Percentiles rank a stretch among this genome's conserved stretches.
Conservation (phyloP, 495 filamentous ascomycete genomes). For the Penicillium paradoxum region DNA sequence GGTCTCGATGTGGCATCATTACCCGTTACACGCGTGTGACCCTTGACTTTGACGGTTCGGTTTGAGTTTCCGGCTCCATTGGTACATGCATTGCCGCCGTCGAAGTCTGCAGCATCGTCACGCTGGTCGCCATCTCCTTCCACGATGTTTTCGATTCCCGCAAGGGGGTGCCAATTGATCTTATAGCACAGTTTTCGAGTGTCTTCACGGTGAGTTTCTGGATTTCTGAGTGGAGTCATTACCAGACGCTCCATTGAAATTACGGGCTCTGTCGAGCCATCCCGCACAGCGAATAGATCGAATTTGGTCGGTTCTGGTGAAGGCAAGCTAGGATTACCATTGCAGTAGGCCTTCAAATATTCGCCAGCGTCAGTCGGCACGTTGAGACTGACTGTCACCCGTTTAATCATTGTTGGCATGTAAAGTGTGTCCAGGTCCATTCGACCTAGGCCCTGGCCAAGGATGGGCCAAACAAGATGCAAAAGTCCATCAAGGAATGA, state of each 20-base stretch:
- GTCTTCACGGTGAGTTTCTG: constrained; percentile 8
- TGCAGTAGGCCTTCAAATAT: constrained; percentile 30
- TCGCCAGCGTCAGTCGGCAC: constrained; percentile 24
- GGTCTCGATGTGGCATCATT: neutral
- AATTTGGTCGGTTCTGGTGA: constrained; percentile 30
- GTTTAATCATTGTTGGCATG: constrained; percentile 40
- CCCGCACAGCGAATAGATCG: constrained; percentile 27
- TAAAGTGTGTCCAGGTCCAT: constrained; percentile 36
- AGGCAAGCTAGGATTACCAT: constrained; percentile 20
- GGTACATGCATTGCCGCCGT: neutral
- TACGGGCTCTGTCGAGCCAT: constrained; percentile 19
- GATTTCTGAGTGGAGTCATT: constrained; percentile 31
- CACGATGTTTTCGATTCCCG: neutral
- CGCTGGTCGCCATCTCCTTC: constrained; percentile 1
- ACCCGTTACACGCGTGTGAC: constrained; percentile 7
- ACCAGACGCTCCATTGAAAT: constrained; percentile 29
- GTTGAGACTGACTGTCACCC: constrained; percentile 20
- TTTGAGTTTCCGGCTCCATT: neutral
- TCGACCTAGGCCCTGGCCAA: constrained; percentile 39
- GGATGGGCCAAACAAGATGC: constrained; percentile 35
- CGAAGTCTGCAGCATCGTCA: neutral
- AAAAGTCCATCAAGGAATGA: constrained; percentile 26
- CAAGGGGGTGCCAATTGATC: constrained; percentile 28
- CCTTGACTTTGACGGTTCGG: neutral
- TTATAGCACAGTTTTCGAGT: constrained; percentile 32